Evolutionary conservation across 345 rosid species (phyloP).

Genomic region (Ricinus communis): DNA sequence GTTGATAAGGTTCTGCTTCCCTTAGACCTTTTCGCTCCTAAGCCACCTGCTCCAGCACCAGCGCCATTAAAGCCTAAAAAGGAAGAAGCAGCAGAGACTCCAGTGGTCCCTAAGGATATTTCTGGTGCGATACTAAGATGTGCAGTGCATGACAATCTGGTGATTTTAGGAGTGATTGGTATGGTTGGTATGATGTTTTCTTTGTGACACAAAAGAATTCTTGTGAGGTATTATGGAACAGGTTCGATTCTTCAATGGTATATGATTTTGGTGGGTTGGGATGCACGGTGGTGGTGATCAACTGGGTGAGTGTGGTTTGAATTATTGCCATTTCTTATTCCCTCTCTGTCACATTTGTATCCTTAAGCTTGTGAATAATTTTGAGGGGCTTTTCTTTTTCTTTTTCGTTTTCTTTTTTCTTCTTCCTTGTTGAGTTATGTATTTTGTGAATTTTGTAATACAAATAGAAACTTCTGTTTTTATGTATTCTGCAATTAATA

Average conservation of each 20-base stretch:
- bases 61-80: slow-evolving; percentile 27
- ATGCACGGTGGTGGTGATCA: not conserved
- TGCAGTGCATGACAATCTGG: not conserved
- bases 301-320: slow-evolving; percentile 10
- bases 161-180: not conserved
- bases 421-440: too few relatives aligned
- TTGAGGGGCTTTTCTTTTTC: not conserved
- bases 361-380: slow-evolving; percentile 9
- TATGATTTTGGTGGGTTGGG: too few relatives aligned
- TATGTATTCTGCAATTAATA: not conserved
- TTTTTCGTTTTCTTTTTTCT: not conserved
- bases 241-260: not conserved
- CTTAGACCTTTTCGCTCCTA: slow-evolving; percentile 37
- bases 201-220: slow-evolving; percentile 6
- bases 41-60: slow-evolving; percentile 49
- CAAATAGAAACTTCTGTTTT: not conserved
- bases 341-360: not conserved
- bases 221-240: too few relatives aligned
- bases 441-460: slow-evolving; percentile 7
- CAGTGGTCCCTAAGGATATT: slow-evolving; percentile 26
- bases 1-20: slow-evolving; percentile 55
- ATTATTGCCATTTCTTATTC: slow-evolving; percentile 12
- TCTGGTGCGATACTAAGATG: slow-evolving; percentile 1
- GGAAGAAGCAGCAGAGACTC: slow-evolving; percentile 21
- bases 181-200: slow-evolving; percentile 1